A percentile compares a stretch with the other conserved stretches of the same genome.
Conservation (phyloP, 2,329 filamentous ascomycete genomes). For the Arthrobotrys pseudoclavata region DNA sequence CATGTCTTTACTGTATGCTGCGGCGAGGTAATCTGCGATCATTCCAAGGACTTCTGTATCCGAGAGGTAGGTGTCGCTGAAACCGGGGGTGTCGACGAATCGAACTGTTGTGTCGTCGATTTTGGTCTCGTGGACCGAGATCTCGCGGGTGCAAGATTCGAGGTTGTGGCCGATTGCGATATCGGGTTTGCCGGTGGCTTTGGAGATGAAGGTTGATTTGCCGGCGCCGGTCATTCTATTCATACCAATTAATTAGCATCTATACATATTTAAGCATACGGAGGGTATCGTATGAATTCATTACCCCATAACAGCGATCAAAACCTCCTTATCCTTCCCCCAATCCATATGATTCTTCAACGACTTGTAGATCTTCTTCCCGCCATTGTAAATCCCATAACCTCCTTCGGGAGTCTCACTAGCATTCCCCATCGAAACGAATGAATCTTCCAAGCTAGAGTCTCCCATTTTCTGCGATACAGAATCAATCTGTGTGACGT, state of each 20-base stretch:
- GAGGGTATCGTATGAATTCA: background rate
- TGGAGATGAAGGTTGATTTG: slow-evolving; percentile 67
- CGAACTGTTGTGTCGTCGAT: slow-evolving; percentile 61
- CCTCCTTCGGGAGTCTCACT: slow-evolving; percentile 36
- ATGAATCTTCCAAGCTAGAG: slow-evolving; percentile 41
- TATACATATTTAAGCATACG: background rate
- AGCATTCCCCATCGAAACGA: slow-evolving; percentile 38
- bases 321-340: slow-evolving; percentile 58
- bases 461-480: slow-evolving; percentile 34
- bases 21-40: slow-evolving; percentile 67
- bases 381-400: slow-evolving; percentile 30
- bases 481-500: slow-evolving; percentile 36
- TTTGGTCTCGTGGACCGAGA: slow-evolving; percentile 41
- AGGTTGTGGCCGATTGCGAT: slow-evolving; percentile 65
- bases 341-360: slow-evolving; percentile 49
- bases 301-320: slow-evolving; percentile 63
- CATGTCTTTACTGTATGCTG: slow-evolving; percentile 64
- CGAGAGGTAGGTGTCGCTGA: slow-evolving; percentile 68
- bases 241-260: background rate
- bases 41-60: slow-evolving; percentile 68
- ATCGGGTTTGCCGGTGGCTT: slow-evolving; percentile 64
- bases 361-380: slow-evolving; percentile 35
- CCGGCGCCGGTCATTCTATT: slow-evolving; percentile 65
- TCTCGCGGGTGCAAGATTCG: slow-evolving; percentile 63
- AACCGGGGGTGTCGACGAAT: slow-evolving; percentile 69